Conservation (phyloP, 2,329 filamentous ascomycete species). For the Fusarium armeniacum region DNA sequence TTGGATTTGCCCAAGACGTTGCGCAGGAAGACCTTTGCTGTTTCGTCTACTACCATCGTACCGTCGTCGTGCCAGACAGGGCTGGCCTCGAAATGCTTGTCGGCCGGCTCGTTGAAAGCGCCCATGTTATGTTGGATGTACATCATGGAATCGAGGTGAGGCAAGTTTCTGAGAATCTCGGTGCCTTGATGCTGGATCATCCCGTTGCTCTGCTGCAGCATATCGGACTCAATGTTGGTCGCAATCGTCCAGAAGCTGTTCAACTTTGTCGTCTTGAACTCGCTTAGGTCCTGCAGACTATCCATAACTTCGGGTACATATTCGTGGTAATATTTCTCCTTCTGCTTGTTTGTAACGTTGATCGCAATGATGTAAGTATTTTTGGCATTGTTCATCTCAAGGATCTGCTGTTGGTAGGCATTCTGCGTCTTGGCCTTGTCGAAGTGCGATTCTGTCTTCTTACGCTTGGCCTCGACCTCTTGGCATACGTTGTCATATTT, state of each 20-base stretch:
- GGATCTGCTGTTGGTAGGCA: conserved; percentile 90
- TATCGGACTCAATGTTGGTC: conserved; percentile 82
- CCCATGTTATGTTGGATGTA: conserved; percentile 93
- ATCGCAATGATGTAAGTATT: conserved; percentile 98
- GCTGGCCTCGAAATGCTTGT: conserved; percentile 92
- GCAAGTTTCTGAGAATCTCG: conserved; percentile 90
- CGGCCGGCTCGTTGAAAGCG: conserved; percentile 83
- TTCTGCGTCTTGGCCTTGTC: conserved; percentile 94
- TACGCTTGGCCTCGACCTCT: conserved; percentile 92
- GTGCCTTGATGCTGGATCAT: conserved; percentile 79
- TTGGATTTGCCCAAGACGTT: conserved; percentile 96
- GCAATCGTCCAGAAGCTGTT: conserved; percentile 90
- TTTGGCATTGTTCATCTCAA: conserved; percentile 98
- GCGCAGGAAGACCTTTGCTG: conserved; percentile 88
- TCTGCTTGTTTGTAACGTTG: conserved; percentile 97
- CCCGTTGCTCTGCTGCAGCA: conserved; percentile 79
- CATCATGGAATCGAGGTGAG: conserved; percentile 96
- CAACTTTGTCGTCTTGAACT: conserved; percentile 86
- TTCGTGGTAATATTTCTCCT: conserved; percentile 97
- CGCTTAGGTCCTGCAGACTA: conserved; percentile 91
- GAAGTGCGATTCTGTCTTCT: conserved; percentile 94
- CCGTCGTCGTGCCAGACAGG: conserved; percentile 98
- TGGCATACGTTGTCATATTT: conserved; percentile 95
- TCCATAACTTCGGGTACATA: conserved; percentile 95
- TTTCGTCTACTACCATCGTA: conserved; percentile 86